Evolutionary conservation across 1,284 basidiomycete species (phyloP), one percentile per base, ranked within the genome.

Genomic region (Heterobasidion parviporum): DNA sequence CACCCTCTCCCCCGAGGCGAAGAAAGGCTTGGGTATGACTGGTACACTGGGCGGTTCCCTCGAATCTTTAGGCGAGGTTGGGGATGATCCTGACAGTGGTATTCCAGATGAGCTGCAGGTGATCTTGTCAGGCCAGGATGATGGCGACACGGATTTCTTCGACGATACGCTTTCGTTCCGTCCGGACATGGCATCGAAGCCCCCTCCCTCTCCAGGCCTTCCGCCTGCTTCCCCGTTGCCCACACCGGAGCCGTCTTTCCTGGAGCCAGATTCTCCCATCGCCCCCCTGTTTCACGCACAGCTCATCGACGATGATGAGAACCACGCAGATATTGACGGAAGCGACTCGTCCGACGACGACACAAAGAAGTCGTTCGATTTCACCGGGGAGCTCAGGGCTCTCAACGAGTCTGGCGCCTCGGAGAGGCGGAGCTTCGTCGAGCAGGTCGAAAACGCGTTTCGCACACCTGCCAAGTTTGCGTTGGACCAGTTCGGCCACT

Each of bases 311-410:
- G 75, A 75, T 3, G 72, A 79, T 6, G 75, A 72, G 1, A 70
- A 76, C 49, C 71, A 74, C 8, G 70, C 67, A 0, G 77, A 80
- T 46, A 63, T 76, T 10, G 80, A 83, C 52, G 80, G 77, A 18
- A 68, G 69, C 52, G 54, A 59, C 10, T 73, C 67, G 20, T 75
- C 74, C 9, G 81, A 83, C 48, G 81, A 85, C 53, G 80, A 84
- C 57, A 89, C 87, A 1, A 87, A 85, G 69, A 83, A 80, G 62
- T 89, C 86, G 1, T 94, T 94, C 61, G 91, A 94, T 66, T 94
- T 94, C 64, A 93, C 91, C 0, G 85, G 82, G 20, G 92, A 93
- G 68, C 73, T 91, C 52, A 74, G 79, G 65, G 81, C 75, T 60
- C 76, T 94, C 47, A 85, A 85, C 56, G 82, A 85, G 62, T 83